Base-by-base conservation (phyloP, 1,139 yeast genomes). In the Lodderomyces oxycetoniae region DNA sequence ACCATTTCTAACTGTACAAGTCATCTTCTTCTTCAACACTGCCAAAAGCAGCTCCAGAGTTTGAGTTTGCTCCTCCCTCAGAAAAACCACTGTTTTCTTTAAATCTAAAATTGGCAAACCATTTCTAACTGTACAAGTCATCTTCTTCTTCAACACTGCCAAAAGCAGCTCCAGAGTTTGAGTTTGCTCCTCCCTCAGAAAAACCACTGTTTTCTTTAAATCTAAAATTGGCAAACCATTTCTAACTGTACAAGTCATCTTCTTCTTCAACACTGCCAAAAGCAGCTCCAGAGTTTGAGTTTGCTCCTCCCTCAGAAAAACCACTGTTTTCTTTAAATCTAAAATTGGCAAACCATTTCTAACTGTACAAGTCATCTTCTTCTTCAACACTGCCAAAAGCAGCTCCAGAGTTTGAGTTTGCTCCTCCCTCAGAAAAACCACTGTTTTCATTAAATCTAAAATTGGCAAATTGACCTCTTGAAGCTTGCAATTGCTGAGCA, bases 401-500 rank as follows among this genome's bases (percentile, higher is more conserved):
- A 34, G 62, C 59, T 31, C 58, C 60, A n/a, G 26, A 24, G 26
- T 36, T 36, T 20, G 47, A 41, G 23, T 42, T 39, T 7, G 26
- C 26, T 7, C 26, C 26, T 7, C 22, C 22, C 7, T 10, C 22
- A 19, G 9, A 7, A 19, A 10, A 7, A 28, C 38, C 38, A 30
- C 39, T 30, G 31, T 39, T 42, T 45, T 60, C 71, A 55, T 62
- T 70, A 51, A 83, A 82, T 58, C 80, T 79, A 57, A 83, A 82
- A 61, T 79, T 81, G 42, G 86, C 64, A 59, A 79, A 80, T 63
- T 82, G 91, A 39, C 99, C 98, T 64, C 98, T 85, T 2, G 96
- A 85, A 34, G 95, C 86, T 62, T 82, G 93, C 60, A 93, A 74
- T 66, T 91, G 96, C 63, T 88, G 96, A 37, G 98, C 96, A 55